phyloP scores from a whole-genome alignment of 768 basidiomycete species.

The Boletus bicolor region DNA sequence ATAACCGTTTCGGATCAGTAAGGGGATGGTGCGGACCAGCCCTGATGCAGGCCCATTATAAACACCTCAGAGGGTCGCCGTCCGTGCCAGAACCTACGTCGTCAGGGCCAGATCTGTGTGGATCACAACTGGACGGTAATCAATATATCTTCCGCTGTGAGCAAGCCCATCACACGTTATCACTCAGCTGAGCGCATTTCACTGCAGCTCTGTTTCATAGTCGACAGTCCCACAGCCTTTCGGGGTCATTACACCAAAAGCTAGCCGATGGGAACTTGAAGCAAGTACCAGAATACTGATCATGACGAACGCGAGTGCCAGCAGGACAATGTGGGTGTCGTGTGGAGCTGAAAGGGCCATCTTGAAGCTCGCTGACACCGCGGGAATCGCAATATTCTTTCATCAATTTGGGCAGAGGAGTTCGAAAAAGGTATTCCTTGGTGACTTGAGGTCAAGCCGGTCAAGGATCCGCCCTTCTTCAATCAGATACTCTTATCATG shows the following conservation, averaged over 20 bases:
- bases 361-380: neutral
- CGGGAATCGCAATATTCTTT: neutral
- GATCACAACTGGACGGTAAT: too few species aligned
- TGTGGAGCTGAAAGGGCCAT: neutral
- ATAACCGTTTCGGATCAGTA: too few species aligned
- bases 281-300: neutral
- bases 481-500: neutral
- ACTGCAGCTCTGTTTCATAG: neutral
- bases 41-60: too few species aligned
- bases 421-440: neutral
- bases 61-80: neutral
- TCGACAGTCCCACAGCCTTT: neutral
- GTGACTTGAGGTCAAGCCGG: neutral
- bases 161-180: neutral
- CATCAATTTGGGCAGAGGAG: neutral
- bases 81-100: neutral
- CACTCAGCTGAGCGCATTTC: neutral
- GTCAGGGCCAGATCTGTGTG: too few species aligned
- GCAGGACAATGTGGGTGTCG: neutral
- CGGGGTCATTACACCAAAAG: neutral
- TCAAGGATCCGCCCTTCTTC: neutral
- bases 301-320: neutral
- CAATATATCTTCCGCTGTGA: too few species aligned
- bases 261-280: conserved; percentile 12
- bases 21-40: too few species aligned